Evolutionary conservation across 2,329 filamentous ascomycete genomes (phyloP).

Genomic region (Alternaria rosae): DNA sequence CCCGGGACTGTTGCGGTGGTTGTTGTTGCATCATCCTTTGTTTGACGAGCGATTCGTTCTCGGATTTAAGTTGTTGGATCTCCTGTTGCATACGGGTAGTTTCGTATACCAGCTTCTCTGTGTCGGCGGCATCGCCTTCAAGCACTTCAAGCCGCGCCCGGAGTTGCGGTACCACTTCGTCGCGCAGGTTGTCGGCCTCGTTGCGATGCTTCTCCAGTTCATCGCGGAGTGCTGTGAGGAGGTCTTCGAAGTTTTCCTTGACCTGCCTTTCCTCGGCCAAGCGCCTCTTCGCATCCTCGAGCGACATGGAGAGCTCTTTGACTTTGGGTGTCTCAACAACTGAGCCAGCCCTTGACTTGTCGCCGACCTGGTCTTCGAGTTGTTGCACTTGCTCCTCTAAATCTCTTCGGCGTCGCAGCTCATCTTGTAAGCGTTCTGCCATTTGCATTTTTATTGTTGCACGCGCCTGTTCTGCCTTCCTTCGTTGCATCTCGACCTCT

Average conservation of each 20-base stretch:
- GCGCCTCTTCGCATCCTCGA: conserved; percentile 83
- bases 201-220: conserved; percentile 84
- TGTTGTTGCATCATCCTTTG: conserved; percentile 59
- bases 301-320: conserved; percentile 77
- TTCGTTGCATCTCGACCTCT: conserved; percentile 82
- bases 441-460: conserved; percentile 85
- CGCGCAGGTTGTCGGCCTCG: conserved; percentile 89
- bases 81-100: conserved; percentile 88
- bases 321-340: conserved; percentile 60
- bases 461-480: conserved; percentile 88
- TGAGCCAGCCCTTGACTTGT: conserved; percentile 34
- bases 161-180: conserved; percentile 84
- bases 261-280: conserved; percentile 84
- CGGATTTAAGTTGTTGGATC: conserved; percentile 64
- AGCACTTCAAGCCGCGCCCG: conserved; percentile 78
- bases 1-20: conserved; percentile 57
- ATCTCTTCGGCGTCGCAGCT: conserved; percentile 75
- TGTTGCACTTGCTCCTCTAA: conserved; percentile 86
- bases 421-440: conserved; percentile 85
- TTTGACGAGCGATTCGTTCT: conserved; percentile 67
- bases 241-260: conserved; percentile 93
- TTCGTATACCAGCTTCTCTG: conserved; percentile 78
- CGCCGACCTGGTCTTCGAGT: conserved; percentile 75
- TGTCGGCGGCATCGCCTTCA: conserved; percentile 75
- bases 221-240: conserved; percentile 81